Evolutionary conservation across 1,284 basidiomycete genomes (phyloP), one percentile per base, ranked within the genome.

Genomic region (Malassezia globosa): DNA sequence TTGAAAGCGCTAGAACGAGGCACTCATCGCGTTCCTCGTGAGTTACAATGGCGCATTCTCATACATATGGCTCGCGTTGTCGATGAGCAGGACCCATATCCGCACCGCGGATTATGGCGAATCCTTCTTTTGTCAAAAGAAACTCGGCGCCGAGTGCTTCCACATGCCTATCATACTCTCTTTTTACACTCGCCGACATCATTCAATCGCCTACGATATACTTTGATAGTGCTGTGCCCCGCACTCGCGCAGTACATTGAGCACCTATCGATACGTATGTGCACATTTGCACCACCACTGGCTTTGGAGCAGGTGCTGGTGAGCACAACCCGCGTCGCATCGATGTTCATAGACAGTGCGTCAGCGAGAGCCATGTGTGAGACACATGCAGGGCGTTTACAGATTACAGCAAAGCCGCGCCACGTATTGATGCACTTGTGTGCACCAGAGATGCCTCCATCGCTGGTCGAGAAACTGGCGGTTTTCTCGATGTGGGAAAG

Each of bases 251-350:
- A 25, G 7, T 35, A 47, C 25, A 25, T 52, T 8, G 38, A 26
- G 5, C 8, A 19, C 8, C 25, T 52, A 7, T 33, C 11, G 18
- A n/a, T 52, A 5, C 10, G n/a, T 1, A 21, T 16, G 14, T 39
- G 38, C 27, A 22, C 19, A 1, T 27, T 24, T 13, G 13, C 44
- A 2, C 7, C 26, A 4, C 27, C 44, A 1, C 33, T 52, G 5
- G 50, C 29, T 1, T n/a, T 47, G 19, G 50, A 52, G 46, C 50
- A 52, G 25, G 16, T 52, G 22, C 18, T 47, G 0, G 24, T 52
- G 5, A 19, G 21, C 2, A 14, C 40, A 16, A 33, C 27, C 1
- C 16, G 14, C 13, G 37, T 52, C 24, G 23, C 14, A 13, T 22
- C 19, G 10, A 27, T 52, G 5, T 22, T 34, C 21, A 16, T 52